phyloP scores from a whole-genome alignment of 2,329 filamentous ascomycete species.

The Xylariaceae sp. region DNA sequence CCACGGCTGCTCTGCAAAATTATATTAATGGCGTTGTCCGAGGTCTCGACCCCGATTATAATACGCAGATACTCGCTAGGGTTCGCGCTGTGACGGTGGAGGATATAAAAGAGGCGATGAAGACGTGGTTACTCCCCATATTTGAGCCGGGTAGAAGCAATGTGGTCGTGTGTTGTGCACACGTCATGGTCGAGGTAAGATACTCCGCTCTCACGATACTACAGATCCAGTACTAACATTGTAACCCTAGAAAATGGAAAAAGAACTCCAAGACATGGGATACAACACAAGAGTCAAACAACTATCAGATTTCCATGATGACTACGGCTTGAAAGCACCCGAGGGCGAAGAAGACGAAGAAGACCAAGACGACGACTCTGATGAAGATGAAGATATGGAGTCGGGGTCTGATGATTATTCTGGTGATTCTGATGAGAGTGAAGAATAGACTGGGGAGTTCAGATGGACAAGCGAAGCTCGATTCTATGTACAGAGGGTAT shows the following conservation, averaged over 20 bases:
- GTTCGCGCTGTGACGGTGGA: constrained; percentile 71
- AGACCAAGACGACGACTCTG: constrained; percentile 20
- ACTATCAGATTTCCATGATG: constrained; percentile 77
- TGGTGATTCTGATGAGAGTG: constrained; percentile 8
- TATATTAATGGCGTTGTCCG: constrained; percentile 78
- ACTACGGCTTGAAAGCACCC: constrained; percentile 70
- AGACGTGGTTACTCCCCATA: constrained; percentile 67
- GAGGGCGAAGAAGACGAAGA: constrained; percentile 51
- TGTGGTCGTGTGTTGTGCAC: constrained; percentile 81
- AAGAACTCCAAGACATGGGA: constrained; percentile 66
- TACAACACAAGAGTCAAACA: constrained; percentile 73
- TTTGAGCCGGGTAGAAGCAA: constrained; percentile 79
- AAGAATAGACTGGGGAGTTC: background rate
- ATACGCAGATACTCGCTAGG: constrained; percentile 66
- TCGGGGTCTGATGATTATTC: constrained; percentile 22
- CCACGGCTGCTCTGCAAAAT: constrained; percentile 72
- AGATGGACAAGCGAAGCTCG: no score
- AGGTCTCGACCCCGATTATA: constrained; percentile 70
- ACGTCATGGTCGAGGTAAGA: constrained; percentile 75
- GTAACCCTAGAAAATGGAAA: constrained; percentile 59
- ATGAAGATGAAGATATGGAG: constrained; percentile 18
- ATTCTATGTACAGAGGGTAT: background rate
- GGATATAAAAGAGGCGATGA: constrained; percentile 70
- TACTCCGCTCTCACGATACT: background rate
- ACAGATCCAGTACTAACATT: constrained; percentile 11